These are phyloP conservation scores for Alliaria petiolata DNA, from an alignment of 345 rosid species.

Conservation along the genomic window DNA sequence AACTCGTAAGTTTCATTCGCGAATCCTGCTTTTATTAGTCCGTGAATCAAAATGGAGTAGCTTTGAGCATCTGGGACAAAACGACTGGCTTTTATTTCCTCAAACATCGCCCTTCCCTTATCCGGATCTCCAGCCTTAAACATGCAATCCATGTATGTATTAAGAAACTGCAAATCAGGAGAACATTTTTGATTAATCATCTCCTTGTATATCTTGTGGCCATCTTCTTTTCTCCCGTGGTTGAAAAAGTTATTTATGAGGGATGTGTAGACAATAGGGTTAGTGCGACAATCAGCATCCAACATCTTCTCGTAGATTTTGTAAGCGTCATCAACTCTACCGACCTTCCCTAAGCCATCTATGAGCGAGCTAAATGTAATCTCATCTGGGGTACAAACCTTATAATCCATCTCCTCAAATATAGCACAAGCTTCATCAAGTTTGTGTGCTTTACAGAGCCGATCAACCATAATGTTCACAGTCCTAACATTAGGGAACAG, in stretches of 20 bases:
- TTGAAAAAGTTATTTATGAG: conserved; percentile 83
- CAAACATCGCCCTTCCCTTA: conserved; percentile 77
- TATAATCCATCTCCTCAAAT: conserved; percentile 74
- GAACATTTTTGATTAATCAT: conserved; percentile 58
- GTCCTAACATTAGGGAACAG: conserved; percentile 82
- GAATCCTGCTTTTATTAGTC: conserved; percentile 84
- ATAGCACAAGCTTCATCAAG: conserved; percentile 78
- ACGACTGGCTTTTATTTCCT: conserved; percentile 69
- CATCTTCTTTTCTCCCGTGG: conserved; percentile 81
- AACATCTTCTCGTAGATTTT: conserved; percentile 82
- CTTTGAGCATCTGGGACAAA: conserved; percentile 73
- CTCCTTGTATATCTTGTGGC: conserved; percentile 92
- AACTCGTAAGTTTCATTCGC: conserved; percentile 70
- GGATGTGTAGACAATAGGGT: conserved; percentile 70
- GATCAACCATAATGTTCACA: conserved; percentile 86
- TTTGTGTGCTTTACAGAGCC: conserved; percentile 83
- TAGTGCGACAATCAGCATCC: conserved; percentile 56
- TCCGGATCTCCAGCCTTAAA: conserved; percentile 85
- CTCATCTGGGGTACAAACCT: conserved; percentile 67
- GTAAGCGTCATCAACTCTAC: conserved; percentile 89
- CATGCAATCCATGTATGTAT: conserved; percentile 90
- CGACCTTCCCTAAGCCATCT: conserved; percentile 85
- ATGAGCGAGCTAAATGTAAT: conserved; percentile 87
- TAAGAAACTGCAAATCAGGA: conserved; percentile 78
- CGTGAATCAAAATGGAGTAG: conserved; percentile 75